phyloP scores from a whole-genome alignment of 345 rosid genomes.

The Pseudoturritis turrita region DNA sequence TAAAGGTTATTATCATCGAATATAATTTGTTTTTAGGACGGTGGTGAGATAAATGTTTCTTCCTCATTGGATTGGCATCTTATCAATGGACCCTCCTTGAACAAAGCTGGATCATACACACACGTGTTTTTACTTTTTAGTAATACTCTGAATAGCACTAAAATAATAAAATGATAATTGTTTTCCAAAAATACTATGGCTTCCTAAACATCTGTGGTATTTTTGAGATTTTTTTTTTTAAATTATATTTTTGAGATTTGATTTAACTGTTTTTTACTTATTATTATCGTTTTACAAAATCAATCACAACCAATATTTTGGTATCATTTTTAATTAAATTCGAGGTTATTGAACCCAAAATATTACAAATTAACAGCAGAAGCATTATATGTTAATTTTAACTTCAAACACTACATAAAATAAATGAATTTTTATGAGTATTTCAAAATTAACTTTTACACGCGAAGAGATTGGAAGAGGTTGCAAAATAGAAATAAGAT shows the following conservation, averaged over 20 bases:
- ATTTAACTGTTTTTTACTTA: too few relatives aligned
- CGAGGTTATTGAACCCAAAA: not conserved
- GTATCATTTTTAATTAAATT: not conserved
- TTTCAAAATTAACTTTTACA: not conserved
- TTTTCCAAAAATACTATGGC: too few relatives aligned
- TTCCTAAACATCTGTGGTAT: too few relatives aligned
- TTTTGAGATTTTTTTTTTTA: too few relatives aligned
- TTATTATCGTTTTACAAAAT: not conserved
- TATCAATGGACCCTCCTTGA: constrained; percentile 18
- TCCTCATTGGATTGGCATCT: constrained; percentile 16
- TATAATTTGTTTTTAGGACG: constrained; percentile 12
- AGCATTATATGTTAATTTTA: not conserved
- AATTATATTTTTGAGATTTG: too few relatives aligned
- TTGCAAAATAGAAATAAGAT: constrained; percentile 12
- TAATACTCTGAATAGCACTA: too few relatives aligned
- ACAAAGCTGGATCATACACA: not conserved
- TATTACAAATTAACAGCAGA: not conserved
- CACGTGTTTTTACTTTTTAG: too few relatives aligned
- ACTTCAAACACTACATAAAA: not conserved
- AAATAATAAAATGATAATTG: too few relatives aligned
- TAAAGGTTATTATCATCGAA: constrained; percentile 5
- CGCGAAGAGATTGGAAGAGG: not conserved
- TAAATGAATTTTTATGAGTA: not conserved
- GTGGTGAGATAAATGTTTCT: constrained; percentile 15
- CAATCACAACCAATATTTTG: not conserved